Evolutionary conservation across 768 basidiomycete species (phyloP), one percentile per base, ranked within the genome.

Genomic region (Hericium coralloides): DNA sequence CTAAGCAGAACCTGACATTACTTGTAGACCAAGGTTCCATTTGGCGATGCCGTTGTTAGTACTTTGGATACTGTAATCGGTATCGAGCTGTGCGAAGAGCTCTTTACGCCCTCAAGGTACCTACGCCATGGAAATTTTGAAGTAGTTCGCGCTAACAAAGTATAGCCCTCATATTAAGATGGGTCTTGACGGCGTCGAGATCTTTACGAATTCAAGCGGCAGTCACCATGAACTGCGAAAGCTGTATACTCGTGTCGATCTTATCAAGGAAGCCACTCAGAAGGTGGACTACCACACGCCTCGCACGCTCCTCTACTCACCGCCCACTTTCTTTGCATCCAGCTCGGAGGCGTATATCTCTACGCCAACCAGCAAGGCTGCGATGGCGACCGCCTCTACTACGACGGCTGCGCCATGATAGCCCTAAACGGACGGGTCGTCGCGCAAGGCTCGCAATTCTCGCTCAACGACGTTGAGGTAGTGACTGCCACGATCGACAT

Each of bases 331-430:
- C 25, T 20, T 31, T 22, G 41, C 39, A 8, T 62, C 3, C 49
- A 98, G 95, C 81, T 95, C 38, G 97, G 97, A 10, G 97, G 97
- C 2, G 83, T 98, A 53, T 99, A 99, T 71, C 80, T 99, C 7
- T 99, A 99, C 65, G 92, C 97, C 9, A 99, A 99, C 68, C 97
- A 99, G 65, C 95, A 97, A 75, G 97, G 97, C 5, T 99, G 97
- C 66, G 97, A 99, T 65, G 97, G 97, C 1, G 97, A 99, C 68
- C 83, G 97, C 31, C 78, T 98, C 0, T 99, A 98, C 76, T 99
- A 98, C 68, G 97, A 99, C 63, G 97, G 97, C 31, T 97, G 92
- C 61, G 88, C 92, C 36, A 83, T 98, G 81, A 98, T 99, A 64
- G 94, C 92, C 9, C 80, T 95, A 58, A 99, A 99, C 71, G 97